Conservation (phyloP, 768 basidiomycete species). For the Boletus tomentosulus region DNA sequence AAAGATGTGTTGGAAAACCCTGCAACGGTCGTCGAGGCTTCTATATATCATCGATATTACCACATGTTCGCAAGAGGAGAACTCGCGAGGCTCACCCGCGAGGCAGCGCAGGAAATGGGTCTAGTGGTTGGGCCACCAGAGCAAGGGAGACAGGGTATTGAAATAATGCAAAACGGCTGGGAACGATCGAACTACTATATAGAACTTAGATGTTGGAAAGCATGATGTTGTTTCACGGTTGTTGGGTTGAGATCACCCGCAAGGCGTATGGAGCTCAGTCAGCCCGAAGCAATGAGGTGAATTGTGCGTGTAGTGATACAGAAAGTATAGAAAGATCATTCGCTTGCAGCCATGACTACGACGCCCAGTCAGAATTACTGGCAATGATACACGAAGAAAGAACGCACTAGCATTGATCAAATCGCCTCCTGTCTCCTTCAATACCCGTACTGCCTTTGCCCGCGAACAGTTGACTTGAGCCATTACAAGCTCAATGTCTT, state of each 20-base stretch:
- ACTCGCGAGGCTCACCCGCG: constrained; percentile 53
- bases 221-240: constrained; percentile 17
- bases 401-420: constrained; percentile 94
- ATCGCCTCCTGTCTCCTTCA: constrained; percentile 92
- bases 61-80: constrained; percentile 92
- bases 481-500: constrained; percentile 95
- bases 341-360: constrained; percentile 90
- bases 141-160: constrained; percentile 43
- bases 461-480: constrained; percentile 83
- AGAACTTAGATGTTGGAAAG: constrained; percentile 64
- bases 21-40: constrained; percentile 2
- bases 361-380: constrained; percentile 11
- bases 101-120: constrained; percentile 58
- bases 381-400: background rate
- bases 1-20: background rate
- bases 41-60: constrained; percentile 86
- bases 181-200: constrained; percentile 88
- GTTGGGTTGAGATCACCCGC: constrained; percentile 1
- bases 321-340: constrained; percentile 46
- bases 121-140: constrained; percentile 45
- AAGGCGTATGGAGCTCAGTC: background rate
- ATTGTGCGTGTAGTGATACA: constrained; percentile 30
- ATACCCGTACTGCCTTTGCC: constrained; percentile 84
- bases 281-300: constrained; percentile 12
- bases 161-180: constrained; percentile 74